Percentiles rank a stretch among this genome's conserved stretches.
Conservation (phyloP, 345 rosid genomes). For the Passiflora organensis region DNA sequence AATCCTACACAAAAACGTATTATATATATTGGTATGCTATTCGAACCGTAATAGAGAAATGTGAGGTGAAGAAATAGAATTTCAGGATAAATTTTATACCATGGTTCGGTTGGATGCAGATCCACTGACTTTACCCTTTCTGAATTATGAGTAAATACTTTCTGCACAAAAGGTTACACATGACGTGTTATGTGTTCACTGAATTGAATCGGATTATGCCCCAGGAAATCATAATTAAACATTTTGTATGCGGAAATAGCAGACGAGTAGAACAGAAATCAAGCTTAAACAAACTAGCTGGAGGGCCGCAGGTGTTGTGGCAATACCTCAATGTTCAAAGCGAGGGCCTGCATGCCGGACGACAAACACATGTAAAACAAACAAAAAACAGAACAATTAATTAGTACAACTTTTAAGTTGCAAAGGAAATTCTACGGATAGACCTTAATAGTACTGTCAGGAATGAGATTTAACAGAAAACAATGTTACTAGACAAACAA, state of each 20-base stretch:
- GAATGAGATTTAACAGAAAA: background rate
- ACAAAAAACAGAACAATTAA: background rate
- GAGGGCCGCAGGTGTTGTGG: rapidly evolving
- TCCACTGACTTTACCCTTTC: conserved; percentile 35
- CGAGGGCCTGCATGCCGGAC: conserved; percentile 1
- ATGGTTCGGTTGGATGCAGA: conserved; percentile 37
- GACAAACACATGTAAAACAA: background rate
- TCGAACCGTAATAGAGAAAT: background rate
- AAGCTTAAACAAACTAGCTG: too few relatives aligned
- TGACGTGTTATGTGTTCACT: too few relatives aligned
- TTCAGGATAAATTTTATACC: conserved; percentile 13
- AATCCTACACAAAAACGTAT: conserved; percentile 19
- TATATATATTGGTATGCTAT: too few relatives aligned
- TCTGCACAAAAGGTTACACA: background rate
- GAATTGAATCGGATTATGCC: too few relatives aligned
- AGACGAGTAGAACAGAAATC: too few relatives aligned
- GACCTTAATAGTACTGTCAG: background rate
- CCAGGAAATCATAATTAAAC: too few relatives aligned
- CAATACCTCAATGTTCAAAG: background rate
- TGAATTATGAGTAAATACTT: conserved; percentile 21
- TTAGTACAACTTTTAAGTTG: background rate
- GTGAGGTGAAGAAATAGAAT: background rate
- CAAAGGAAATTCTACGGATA: background rate
- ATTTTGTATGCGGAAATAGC: too few relatives aligned
- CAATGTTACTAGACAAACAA: background rate